phyloP scores from a whole-genome alignment of 108 stramenopile species.

The Fistulifera solaris region DNA sequence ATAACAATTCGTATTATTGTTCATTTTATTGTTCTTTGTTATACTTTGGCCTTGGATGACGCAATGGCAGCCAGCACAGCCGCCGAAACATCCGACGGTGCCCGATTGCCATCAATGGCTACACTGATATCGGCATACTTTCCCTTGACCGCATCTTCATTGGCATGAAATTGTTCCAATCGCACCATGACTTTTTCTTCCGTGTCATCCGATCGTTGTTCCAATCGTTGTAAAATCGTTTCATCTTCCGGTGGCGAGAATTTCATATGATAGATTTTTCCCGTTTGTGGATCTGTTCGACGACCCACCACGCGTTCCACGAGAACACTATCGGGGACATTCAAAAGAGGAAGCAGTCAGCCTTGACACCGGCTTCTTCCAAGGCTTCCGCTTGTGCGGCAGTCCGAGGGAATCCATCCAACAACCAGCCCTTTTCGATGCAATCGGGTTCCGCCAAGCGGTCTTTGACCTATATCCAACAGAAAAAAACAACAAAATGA shows the following conservation, averaged over 20 bases:
- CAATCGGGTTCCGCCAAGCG: constrained; percentile 82
- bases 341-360: constrained; percentile 89
- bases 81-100: constrained; percentile 51
- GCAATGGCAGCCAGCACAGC: constrained; percentile 34
- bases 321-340: constrained; percentile 90
- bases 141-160: constrained; percentile 74
- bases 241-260: constrained; percentile 85
- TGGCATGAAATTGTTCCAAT: constrained; percentile 81
- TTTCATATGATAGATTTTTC: constrained; percentile 94
- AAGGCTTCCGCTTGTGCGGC: constrained; percentile 88
- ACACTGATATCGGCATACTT: constrained; percentile 65
- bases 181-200: constrained; percentile 93
- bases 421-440: constrained; percentile 82
- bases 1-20: no score
- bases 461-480: constrained; percentile 52
- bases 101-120: constrained; percentile 60
- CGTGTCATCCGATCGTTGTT: constrained; percentile 93
- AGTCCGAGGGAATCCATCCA: constrained; percentile 97
- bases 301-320: constrained; percentile 94
- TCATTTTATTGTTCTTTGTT: no score
- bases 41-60: not conserved
- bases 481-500: not conserved
- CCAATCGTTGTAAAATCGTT: constrained; percentile 52
- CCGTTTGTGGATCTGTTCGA: constrained; percentile 90
- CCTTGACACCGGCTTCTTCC: constrained; percentile 62